Evolutionary conservation across 371 early-diverging fungal genomes (phyloP), one percentile per base, ranked within the genome.

Genomic region (Rhizopus stolonifer): DNA sequence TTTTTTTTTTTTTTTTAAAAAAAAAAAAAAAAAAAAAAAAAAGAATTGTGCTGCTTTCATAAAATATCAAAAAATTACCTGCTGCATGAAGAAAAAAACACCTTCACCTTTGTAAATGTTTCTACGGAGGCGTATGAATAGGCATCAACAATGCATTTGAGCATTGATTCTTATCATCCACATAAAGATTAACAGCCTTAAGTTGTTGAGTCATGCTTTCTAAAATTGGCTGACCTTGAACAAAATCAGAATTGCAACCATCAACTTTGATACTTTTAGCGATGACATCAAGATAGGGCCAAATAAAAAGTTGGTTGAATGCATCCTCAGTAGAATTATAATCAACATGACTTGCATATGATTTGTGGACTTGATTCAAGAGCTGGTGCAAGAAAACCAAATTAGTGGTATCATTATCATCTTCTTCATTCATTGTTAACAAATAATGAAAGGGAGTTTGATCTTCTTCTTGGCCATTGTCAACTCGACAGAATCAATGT

Each of bases 51-150:
- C 4, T 50, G 5, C 29, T 5, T 15, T 25, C 4, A 45, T 31
- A 46, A 31, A 46, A 22, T 15, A 19, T 54, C 46, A 39, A 38
- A 40, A 15, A 43, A 42, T 31, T 56, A 58, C 52, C 58, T 52
- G 58, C 47, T n/a, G 46, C 52, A 46, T 52, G 15, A 6, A 51
- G 13, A 32, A 58, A 58, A 52, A 58, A 46, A n/a, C 9, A 57
- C 44, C 25, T 57, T 52, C 1, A 58, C 31, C 15, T 49, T 45
- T 4, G 32, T 18, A 38, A 58, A 52, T 1, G 15, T 19, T 17
- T 45, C 49, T 13, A 45, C 15, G 21, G 51, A 57, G 2, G 36
- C 51, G 11, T 49, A 52, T 15, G 13, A 31, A 26, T 23, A 58
- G 10, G 51, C 48, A 31, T 52, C 52, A 32, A 46, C 59, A 3